Evolutionary conservation across 108 stramenopile species (phyloP).

Genomic region (Cylindrotheca closterium): DNA sequence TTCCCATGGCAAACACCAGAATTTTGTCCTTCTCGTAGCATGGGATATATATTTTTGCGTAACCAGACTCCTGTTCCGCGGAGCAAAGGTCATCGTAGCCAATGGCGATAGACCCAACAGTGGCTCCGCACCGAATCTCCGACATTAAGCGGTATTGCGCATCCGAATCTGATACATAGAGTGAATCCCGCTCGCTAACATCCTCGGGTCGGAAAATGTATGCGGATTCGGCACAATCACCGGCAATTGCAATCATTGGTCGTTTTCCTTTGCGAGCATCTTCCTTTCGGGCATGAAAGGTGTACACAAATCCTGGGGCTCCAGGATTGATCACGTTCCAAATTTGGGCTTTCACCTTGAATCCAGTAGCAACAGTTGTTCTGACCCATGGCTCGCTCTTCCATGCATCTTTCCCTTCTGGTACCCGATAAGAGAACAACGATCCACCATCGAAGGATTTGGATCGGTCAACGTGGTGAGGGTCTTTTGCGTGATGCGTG

Average conservation of each 20-base stretch:
- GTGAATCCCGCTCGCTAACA: background rate
- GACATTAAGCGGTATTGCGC: conserved; percentile 86
- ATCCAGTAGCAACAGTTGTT: conserved; percentile 85
- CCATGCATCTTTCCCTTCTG: conserved; percentile 55
- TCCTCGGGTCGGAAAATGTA: conserved; percentile 89
- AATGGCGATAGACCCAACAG: conserved; percentile 91
- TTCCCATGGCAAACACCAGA: conserved; percentile 81
- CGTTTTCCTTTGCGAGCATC: conserved; percentile 38
- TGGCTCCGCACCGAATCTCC: conserved; percentile 89
- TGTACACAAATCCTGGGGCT: conserved; percentile 93
- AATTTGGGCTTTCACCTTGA: conserved; percentile 81
- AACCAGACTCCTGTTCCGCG: conserved; percentile 76
- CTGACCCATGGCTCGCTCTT: conserved; percentile 81
- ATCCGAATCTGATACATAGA: conserved; percentile 25
- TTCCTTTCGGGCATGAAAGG: conserved; percentile 82
- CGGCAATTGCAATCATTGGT: conserved; percentile 92
- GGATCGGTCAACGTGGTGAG: background rate
- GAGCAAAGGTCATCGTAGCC: conserved; percentile 82
- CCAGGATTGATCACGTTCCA: conserved; percentile 94
- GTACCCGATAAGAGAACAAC: conserved; percentile 88
- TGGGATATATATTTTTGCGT: conserved; percentile 92
- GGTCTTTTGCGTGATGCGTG: background rate
- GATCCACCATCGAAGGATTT: conserved; percentile 72
- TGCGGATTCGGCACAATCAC: conserved; percentile 95
- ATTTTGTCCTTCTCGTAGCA: conserved; percentile 94